Evolutionary conservation across 2,329 filamentous ascomycete genomes (phyloP), one percentile per base, ranked within the genome.

Genomic region (Juglanconis sp.): DNA sequence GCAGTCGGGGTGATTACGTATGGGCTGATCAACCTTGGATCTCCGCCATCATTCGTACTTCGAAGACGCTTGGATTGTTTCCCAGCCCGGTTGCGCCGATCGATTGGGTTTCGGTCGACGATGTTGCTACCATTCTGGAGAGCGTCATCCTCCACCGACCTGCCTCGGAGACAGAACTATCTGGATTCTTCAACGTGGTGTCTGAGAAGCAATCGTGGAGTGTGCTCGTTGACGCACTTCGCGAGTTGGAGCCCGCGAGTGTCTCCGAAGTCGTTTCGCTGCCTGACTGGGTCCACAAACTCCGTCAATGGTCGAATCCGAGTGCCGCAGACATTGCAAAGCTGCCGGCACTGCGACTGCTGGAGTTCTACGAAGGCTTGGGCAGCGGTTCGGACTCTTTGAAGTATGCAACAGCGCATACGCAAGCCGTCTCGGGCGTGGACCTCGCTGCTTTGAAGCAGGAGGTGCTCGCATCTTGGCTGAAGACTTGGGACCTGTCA

Each of bases 21-120:
- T 67, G 65, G 65, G 50, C 63, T 2, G 66, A 70, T 8, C 66
- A 69, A 52, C 59, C 63, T 5, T 68, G 67, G 67, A 61, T 68
- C 1, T 67, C 67, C 4, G 62, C 66, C 10, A 49, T 69, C 5
- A n/a, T 65, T 4, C 44, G 53, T 15, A 67, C 65, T 0, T 50
- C 66, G 0, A 64, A 62, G 56, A 58, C 64, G 9, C 50, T 66
- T 3, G 44, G 48, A 0, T 60, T n/a, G 10, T 53, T 64, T 1
- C 66, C 67, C 0, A 52, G 9, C 24, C n/a, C 44, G 3, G 59
- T 64, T 17, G 17, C 53, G 3, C 38, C 58, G 2, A 34, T 69
- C 10, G 64, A 68, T 50, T 67, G 63, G 66, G 35, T 66, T 3
- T 59, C 63, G 0, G 64, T 68, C 1, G 63, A 68, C 17, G 62